A percentile compares a stretch with the other conserved stretches of the same genome.
phyloP scores from a whole-genome alignment of 73 alveolate genomes.

The Urostyla sp. region DNA sequence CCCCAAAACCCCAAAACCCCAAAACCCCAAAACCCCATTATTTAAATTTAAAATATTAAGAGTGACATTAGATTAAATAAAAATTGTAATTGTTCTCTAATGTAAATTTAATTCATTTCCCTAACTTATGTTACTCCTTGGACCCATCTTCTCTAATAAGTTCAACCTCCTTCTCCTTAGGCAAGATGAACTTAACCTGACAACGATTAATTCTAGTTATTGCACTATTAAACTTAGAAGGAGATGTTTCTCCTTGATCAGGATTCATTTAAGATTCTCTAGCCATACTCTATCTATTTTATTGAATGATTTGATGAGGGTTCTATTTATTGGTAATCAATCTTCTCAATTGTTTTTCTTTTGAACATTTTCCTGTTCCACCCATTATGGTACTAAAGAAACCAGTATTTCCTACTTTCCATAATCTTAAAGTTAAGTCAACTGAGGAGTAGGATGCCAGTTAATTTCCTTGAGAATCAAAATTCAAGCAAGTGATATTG shows the following conservation, averaged over 20 bases:
- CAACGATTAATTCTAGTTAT: slow-evolving; percentile 42
- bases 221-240: slow-evolving; percentile 11
- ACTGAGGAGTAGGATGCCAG: slow-evolving; percentile 85
- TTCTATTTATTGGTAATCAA: not conserved
- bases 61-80: too few species aligned
- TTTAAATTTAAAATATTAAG: too few species aligned
- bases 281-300: too few species aligned
- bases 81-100: not conserved
- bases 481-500: slow-evolving; percentile 80
- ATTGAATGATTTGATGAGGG: slow-evolving; percentile 20
- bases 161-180: slow-evolving; percentile 56
- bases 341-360: slow-evolving; percentile 17
- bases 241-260: too few species aligned
- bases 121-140: slow-evolving; percentile 26
- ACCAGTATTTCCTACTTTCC: slow-evolving; percentile 91
- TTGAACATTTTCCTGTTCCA: slow-evolving; percentile 62
- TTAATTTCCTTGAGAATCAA: slow-evolving; percentile 82
- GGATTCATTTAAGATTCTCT: too few species aligned
- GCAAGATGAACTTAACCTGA: slow-evolving; percentile 6
- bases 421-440: slow-evolving; percentile 81
- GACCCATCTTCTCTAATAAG: slow-evolving; percentile 57
- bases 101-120: slow-evolving; percentile 3
- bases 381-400: slow-evolving; percentile 77
- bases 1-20: not conserved
- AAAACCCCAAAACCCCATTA: slow-evolving; percentile 48